Percentiles rank a stretch among this genome's conserved stretches.
These are phyloP conservation scores for Stromatinia cepivora DNA, from an alignment of 2,329 filamentous ascomycete genomes.

Conservation along the genomic window DNA sequence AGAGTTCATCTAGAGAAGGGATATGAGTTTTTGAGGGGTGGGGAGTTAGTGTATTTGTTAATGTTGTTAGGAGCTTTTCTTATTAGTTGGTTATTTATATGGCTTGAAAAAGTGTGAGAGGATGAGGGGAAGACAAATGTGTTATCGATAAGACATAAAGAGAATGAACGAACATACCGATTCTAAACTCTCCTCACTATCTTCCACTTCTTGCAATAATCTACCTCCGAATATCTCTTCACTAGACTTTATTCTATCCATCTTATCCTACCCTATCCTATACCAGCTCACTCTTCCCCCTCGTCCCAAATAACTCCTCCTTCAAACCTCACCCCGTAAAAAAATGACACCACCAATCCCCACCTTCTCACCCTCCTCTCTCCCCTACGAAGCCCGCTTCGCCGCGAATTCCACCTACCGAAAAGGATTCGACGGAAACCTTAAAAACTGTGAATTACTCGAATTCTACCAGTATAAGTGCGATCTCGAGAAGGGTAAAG, in stretches of 20 bases:
- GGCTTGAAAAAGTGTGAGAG: not conserved
- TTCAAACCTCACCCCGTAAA: not conserved
- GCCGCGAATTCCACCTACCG: constrained; percentile 40
- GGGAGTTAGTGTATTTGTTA: constrained; percentile 20
- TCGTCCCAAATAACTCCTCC: not conserved
- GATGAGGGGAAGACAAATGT: not conserved
- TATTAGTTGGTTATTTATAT: not conserved
- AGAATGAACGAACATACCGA: constrained; percentile 48
- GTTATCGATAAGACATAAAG: constrained; percentile 31
- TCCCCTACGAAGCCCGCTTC: too few relatives aligned
- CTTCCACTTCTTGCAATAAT: constrained; percentile 56
- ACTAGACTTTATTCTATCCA: constrained; percentile 25
- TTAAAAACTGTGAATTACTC: constrained; percentile 48
- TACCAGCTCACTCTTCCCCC: not conserved
- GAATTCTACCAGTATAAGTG: constrained; percentile 43
- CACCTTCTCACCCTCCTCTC: constrained; percentile 49
- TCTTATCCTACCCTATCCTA: constrained; percentile 19
- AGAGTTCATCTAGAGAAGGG: constrained; percentile 5
- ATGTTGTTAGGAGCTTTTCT: constrained; percentile 27
- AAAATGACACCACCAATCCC: constrained; percentile 60
- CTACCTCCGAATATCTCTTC: constrained; percentile 46
- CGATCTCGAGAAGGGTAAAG: constrained; percentile 50
- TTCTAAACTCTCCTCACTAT: constrained; percentile 53
- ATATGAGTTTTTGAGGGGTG: constrained; percentile 1
- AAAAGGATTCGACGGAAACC: constrained; percentile 57